phyloP scores from a whole-genome alignment of 495 filamentous ascomycete species.

The Oidiodendron maius region DNA sequence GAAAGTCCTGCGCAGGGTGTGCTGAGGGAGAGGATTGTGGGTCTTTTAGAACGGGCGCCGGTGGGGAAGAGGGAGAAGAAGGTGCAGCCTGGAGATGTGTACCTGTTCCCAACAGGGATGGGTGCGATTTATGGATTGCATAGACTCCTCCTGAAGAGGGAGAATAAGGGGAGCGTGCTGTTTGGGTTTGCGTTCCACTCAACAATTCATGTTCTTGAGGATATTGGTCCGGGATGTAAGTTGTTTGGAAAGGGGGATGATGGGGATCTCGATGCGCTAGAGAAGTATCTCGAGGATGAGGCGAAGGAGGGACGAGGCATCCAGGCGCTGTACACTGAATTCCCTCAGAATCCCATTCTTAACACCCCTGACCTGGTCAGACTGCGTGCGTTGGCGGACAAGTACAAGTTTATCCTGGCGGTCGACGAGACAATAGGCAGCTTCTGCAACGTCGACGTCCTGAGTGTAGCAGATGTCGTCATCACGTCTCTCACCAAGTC shows the following conservation, averaged over 20 bases:
- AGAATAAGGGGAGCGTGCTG: slow-evolving; percentile 16
- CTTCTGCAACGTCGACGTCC: slow-evolving; percentile 31
- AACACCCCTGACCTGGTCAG: slow-evolving; percentile 21
- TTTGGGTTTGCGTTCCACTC: slow-evolving; percentile 26
- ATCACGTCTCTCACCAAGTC: slow-evolving; percentile 43
- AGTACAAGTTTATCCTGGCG: slow-evolving; percentile 22
- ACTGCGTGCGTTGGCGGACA: slow-evolving; percentile 26
- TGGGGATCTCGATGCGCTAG: slow-evolving; percentile 21
- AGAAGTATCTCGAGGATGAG: slow-evolving; percentile 16
- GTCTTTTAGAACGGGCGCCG: slow-evolving; percentile 27
- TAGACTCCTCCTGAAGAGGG: slow-evolving; percentile 8
- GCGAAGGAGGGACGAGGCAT: slow-evolving; percentile 16
- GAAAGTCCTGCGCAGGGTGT: slow-evolving; percentile 21
- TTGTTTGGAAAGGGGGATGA: slow-evolving; percentile 16
- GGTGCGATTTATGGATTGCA: slow-evolving; percentile 24
- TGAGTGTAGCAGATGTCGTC: slow-evolving; percentile 35
- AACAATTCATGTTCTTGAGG: slow-evolving; percentile 22
- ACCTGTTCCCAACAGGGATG: slow-evolving; percentile 31
- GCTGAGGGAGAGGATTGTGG: slow-evolving; percentile 29
- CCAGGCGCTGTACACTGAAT: slow-evolving; percentile 26
- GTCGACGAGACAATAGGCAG: slow-evolving; percentile 32
- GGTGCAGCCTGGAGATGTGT: slow-evolving; percentile 24
- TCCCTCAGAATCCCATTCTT: slow-evolving; percentile 29
- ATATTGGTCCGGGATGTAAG: slow-evolving; percentile 21
- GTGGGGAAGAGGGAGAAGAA: slow-evolving; percentile 11